phyloP scores from a whole-genome alignment of 2,329 filamentous ascomycete species.

The Phyllosticta citriasiana region DNA sequence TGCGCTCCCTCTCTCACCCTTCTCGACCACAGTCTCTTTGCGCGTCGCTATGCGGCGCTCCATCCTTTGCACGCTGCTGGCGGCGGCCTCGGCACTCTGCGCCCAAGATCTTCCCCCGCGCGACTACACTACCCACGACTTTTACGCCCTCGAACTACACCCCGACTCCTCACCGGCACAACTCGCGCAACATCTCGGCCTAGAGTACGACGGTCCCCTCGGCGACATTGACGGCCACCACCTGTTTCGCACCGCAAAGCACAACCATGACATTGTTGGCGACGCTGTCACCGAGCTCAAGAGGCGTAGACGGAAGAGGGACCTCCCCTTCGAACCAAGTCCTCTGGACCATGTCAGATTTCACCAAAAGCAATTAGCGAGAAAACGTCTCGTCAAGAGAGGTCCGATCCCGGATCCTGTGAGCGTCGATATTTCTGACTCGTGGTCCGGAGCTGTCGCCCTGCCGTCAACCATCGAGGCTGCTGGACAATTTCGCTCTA shows the following conservation, averaged over 20 bases:
- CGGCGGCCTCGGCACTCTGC: conserved; percentile 24
- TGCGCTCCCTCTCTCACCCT: not conserved
- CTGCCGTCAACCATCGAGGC: conserved; percentile 5
- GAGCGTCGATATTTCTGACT: not conserved
- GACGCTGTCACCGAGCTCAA: conserved; percentile 43
- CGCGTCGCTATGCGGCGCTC: conserved; percentile 30
- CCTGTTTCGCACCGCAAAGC: conserved; percentile 63
- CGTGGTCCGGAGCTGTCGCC: not conserved
- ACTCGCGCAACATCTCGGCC: conserved; percentile 62
- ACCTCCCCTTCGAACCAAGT: conserved; percentile 36
- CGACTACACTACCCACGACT: conserved; percentile 74
- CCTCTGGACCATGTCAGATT: conserved; percentile 65
- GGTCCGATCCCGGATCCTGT: not conserved
- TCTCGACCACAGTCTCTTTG: not conserved
- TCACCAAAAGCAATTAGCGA: conserved; percentile 65
- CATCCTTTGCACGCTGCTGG: conserved; percentile 34
- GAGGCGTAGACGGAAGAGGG: conserved; percentile 53
- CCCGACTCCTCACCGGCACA: conserved; percentile 53
- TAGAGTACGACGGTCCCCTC: conserved; percentile 71
- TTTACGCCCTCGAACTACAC: conserved; percentile 83
- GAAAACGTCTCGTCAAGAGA: conserved; percentile 53
- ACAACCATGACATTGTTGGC: conserved; percentile 45
- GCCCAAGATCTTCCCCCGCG: conserved; percentile 40
- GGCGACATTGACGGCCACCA: conserved; percentile 73
- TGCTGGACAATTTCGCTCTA: conserved; percentile 34